Conservation (phyloP, 2,329 filamentous ascomycete genomes). For the Aspergillus brasiliensis region DNA sequence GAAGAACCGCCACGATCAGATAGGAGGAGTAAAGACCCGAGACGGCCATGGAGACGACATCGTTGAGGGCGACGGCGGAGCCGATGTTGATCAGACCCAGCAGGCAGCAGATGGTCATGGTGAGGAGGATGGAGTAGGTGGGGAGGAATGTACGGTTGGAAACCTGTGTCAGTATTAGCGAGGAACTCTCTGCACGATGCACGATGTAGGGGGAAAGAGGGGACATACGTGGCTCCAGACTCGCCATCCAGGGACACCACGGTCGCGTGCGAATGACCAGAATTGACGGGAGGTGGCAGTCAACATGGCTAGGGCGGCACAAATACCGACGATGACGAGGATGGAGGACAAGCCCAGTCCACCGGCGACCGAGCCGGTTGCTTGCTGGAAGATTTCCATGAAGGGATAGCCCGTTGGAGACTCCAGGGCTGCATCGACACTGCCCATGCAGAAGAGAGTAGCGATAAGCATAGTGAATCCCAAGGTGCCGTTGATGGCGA, state of each 20-base stretch:
- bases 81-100: slow-evolving; percentile 39
- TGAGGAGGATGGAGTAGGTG: slow-evolving; percentile 27
- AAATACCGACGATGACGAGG: slow-evolving; percentile 33
- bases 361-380: slow-evolving; percentile 29
- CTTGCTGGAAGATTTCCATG: slow-evolving; percentile 37
- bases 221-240: slow-evolving; percentile 30
- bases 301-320: slow-evolving; percentile 36
- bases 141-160: slow-evolving; percentile 30
- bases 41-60: slow-evolving; percentile 37
- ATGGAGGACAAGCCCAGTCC: slow-evolving; percentile 30
- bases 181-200: no score
- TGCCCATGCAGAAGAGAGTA: slow-evolving; percentile 42
- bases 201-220: not conserved
- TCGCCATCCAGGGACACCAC: slow-evolving; percentile 30
- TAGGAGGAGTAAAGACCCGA: slow-evolving; percentile 36
- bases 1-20: slow-evolving; percentile 28
- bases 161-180: slow-evolving; percentile 15
- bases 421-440: slow-evolving; percentile 29
- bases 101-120: slow-evolving; percentile 30
- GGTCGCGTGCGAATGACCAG: slow-evolving; percentile 32
- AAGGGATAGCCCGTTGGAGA: slow-evolving; percentile 38
- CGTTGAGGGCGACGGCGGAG: slow-evolving; percentile 35
- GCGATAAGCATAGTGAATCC: slow-evolving; percentile 43
- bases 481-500: slow-evolving; percentile 39
- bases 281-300: slow-evolving; percentile 50